phyloP scores from a whole-genome alignment of 257 asterid genomes.

The Solanum dulcamara region DNA sequence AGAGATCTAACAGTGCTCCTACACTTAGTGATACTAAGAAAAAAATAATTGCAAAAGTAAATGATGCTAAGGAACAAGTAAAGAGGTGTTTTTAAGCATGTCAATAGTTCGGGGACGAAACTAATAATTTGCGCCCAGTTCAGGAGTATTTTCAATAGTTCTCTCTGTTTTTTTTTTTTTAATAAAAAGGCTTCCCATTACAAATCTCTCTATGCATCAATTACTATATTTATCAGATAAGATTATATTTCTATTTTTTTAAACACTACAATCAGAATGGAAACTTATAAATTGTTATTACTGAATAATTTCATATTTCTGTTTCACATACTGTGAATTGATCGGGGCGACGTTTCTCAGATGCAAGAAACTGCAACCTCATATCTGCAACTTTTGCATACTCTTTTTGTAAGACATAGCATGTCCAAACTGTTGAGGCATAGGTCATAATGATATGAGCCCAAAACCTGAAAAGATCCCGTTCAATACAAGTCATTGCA shows the following conservation, averaged over 20 bases:
- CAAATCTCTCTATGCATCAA: background rate
- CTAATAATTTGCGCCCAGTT: too few relatives aligned
- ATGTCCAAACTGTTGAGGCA: slow-evolving; percentile 84
- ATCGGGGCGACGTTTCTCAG: slow-evolving; percentile 81
- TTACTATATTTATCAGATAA: background rate
- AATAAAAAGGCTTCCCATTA: too few relatives aligned
- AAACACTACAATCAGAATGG: background rate
- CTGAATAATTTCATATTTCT: background rate
- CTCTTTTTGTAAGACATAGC: slow-evolving; percentile 59
- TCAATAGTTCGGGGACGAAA: too few relatives aligned
- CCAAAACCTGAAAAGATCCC: slow-evolving; percentile 60
- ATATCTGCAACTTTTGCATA: slow-evolving; percentile 47
- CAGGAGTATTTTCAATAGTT: too few relatives aligned
- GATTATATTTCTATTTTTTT: background rate
- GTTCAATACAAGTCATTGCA: background rate
- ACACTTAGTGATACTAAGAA: background rate
- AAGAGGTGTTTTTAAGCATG: too few relatives aligned
- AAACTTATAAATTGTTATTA: background rate
- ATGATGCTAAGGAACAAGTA: too few relatives aligned
- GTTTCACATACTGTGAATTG: slow-evolving; percentile 61
- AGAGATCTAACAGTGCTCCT: background rate
- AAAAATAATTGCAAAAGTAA: background rate
- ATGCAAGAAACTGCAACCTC: slow-evolving; percentile 85
- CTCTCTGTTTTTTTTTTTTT: too few relatives aligned
- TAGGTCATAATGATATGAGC: slow-evolving; percentile 82